Base-by-base conservation (phyloP, 768 basidiomycete species). In the Lentinula aciculospora region DNA sequence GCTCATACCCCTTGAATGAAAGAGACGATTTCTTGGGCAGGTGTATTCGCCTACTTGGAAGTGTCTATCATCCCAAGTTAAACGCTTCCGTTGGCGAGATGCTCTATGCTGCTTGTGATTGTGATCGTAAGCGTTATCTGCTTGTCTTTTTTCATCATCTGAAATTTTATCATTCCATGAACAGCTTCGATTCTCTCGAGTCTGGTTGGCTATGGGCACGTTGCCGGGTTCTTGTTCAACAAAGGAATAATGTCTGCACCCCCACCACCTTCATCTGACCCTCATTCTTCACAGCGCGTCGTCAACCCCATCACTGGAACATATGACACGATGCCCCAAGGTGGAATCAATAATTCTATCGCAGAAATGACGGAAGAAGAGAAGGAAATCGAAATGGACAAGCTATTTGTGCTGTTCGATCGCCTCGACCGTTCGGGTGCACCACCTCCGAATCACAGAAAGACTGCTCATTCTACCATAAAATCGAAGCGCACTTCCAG, bases 281-380 rank as follows among this genome's bases (percentile, higher is more conserved):
- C 70, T 21, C 29, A 31, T 19, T 56, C 54, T 2, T 56, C 54
- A 19, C 23, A 39, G 25, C 54, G 34, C 15, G 70, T 74, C 27
- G 89, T 92, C 68, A 89, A 93, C 67, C 92, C 91, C 1, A 94
- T 92, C 66, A 96, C 94, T 1, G 94, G 93, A n/a, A 84, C 84
- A 12, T 80, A 76, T 6, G 72, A 78, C 57, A 23, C 28, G 12
- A 25, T 17, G 23, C 55, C 44, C 12, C 59, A 57, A 56, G 64
- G 63, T 36, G 71, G 71, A 55, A 68, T 71, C 1, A 74, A 72
- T 48, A 64, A 75, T 15, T 68, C 67, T 7, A 44, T 66, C 6
- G 75, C 73, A 3, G 73, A 83, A 50, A 96, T 99, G 94, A 88
- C 93, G 0, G 88, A 95, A 31, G 94, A 95, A 68, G 96, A 99